Base-by-base conservation (phyloP, 2,329 filamentous ascomycete genomes). In the Emydomyces testavorans region DNA sequence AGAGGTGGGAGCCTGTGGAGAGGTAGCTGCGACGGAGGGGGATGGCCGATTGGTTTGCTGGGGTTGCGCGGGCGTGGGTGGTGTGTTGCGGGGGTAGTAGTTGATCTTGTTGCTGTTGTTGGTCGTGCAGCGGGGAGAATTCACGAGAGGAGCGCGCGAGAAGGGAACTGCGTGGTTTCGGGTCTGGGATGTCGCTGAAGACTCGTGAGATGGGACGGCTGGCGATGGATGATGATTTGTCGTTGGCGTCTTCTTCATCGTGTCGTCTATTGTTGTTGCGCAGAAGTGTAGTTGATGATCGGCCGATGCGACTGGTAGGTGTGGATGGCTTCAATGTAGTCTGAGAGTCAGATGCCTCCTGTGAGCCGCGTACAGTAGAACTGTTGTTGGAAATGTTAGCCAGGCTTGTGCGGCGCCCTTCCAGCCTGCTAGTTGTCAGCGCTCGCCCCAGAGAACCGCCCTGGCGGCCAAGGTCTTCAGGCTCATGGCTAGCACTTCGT, bases 181-280 rank as follows among this genome's bases (percentile, higher is more conserved):
- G 37, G 3, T 41, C 37, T 13, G 38, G 15, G 18, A 58, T 57
- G 24, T 71, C 69, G 1, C 69, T 70, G 60, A 65, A 64, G 23
- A 68, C 66, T 48, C 69, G 60, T 15, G 68, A 66, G 26, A 67
- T 51, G 3, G 69, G 65, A 23, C 68, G 66, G 32, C 49, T 57
- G 24, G 57, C 57, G 3, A 61, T 57, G n/a, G n/a, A n/a, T 26
- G 54, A 62, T 38, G 52, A 55, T 34, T 57, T 61, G 39, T 62
- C 60, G 29, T 59, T 52, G 26, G 53, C 50, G 11, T 65, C 62
- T 13, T 69, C 65, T 18, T 70, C 66, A 36, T 61, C 52, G 31
- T 65, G 61, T 50, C 65, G 63, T 40, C 59, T 61, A 24, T 20
- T 40, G 4, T 10, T 26, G 8, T 66, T 40, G 24, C 43, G 50